Percentiles rank a stretch among this genome's conserved stretches.
These are phyloP conservation scores for Phytopythium sindhum DNA, from an alignment of 352 stramenopile species.

Conservation along the genomic window DNA sequence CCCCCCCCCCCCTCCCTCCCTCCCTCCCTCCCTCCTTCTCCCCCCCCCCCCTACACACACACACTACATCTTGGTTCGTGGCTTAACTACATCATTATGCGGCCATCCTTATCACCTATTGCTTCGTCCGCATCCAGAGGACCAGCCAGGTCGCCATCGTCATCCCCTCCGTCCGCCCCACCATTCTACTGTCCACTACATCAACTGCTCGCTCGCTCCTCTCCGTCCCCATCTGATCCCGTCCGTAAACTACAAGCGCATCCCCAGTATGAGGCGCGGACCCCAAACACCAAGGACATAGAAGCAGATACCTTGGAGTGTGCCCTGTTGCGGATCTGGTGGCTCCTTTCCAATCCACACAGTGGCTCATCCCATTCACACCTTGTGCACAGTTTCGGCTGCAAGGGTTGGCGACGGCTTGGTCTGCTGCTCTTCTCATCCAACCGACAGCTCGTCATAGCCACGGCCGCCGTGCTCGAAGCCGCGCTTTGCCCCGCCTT, in stretches of 20 bases:
- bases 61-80: too few species aligned
- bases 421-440: slow-evolving; percentile 23
- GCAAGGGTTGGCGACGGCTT: slow-evolving; percentile 19
- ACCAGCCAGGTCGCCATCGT: neutral
- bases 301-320: slow-evolving; percentile 21
- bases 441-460: slow-evolving; percentile 13
- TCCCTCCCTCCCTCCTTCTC: too few species aligned
- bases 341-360: slow-evolving; percentile 5
- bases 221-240: neutral
- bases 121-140: neutral
- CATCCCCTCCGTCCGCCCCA: neutral
- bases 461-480: slow-evolving; percentile 18
- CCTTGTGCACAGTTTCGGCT: slow-evolving; percentile 11
- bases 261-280: slow-evolving; percentile 2
- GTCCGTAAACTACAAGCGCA: neutral
- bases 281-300: neutral
- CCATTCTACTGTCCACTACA: neutral
- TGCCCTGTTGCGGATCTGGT: slow-evolving; percentile 22
- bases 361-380: neutral
- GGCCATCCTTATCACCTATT: too few species aligned
- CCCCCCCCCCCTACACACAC: too few species aligned
- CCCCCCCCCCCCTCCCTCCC: too few species aligned
- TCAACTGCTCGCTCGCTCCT: neutral
- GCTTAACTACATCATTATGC: too few species aligned
- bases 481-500: slow-evolving; percentile 8